Base-by-base conservation (phyloP, 2,329 filamentous ascomycete genomes). In the Colletotrichum sp. region DNA sequence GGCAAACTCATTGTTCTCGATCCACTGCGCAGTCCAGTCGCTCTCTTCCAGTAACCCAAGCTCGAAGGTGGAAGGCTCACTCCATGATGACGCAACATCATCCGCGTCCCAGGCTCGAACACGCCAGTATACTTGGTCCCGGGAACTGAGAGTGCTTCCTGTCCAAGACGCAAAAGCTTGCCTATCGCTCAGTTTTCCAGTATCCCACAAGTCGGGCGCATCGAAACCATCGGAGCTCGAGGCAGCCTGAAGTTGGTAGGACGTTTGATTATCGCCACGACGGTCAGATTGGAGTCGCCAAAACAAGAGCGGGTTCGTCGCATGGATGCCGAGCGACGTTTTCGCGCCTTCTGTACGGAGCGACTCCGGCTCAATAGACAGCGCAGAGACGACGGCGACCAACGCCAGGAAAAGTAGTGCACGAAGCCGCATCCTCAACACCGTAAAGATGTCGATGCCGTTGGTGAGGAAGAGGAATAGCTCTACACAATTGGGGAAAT, bases 1-100 rank as follows among this genome's bases (percentile, higher is more conserved):
- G 4, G 39, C n/a, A 10, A 57, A 71, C 18, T 49, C 30, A 1
- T n/a, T 36, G 67, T 76, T 78, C 16, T 69, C 59, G 10, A 76
- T 76, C 74, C 76, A 78, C 10, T 71, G 15, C 9, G 70, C 76
- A 8, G 44, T 39, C 76, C 76, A 78, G 65, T 78, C 76, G 5
- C 32, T 21, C 2, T 30, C 26, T 6, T 71, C n/a, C 5, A 74
- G 24, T 6, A 76, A 32, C 0, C 70, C 71, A 2, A 78, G 59
- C 52, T 78, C 70, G 34, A 78, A 76, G 8, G 32, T 36, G 6
- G 65, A 44, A 8, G 39, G 8, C 7, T 64, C 49, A 36, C 76
- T 76, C 73, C 73, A 78, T 26, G 34, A 12, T 5, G 73, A 76
- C 10, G 32, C 21, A 13, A 16, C 21, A 18, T 64, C 73, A 30